Evolutionary conservation across 441 rosid species (phyloP), one percentile per base, ranked within the genome.

Genomic region (Metrosideros polymorpha): DNA sequence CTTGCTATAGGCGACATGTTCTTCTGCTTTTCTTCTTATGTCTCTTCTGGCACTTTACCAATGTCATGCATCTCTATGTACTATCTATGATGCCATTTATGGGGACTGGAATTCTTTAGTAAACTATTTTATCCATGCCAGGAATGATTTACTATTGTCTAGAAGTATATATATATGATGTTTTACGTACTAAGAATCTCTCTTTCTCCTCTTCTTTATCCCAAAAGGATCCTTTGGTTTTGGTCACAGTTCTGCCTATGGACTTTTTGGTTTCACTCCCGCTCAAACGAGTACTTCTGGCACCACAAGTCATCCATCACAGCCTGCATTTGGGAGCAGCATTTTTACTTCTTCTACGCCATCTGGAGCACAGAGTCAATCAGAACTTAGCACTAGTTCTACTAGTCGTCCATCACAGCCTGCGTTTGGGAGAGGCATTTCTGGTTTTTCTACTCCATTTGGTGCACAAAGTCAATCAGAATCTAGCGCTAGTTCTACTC

Each of bases 371-470:
- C 84, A 91, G 52, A 87, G 88, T 83, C 93, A 88, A 75, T 83
- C 92, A 86, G 88, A 92, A 35, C 92, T 94, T 82, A 93, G 95
- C 30, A 89, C 92, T 49, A 49, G 51, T 49, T 49, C 51, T 49
- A 89, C 97, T 83, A 86, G 90, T 88, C 99, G 91, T 86, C 98
- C 93, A 89, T 91, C 98, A 85, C 98, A 96, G 89, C 93, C 97
- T 87, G 95, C 94, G 47, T 97, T 96, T 91, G 95, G 97, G 32
- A 90, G 89, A 90, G 87, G 89, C 87, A 77, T 92, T 82, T 96
- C 96, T 91, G 96, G 96, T 87, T 90, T 96, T 83, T 89, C 95
- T 29, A 53, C 95, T 50, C 94, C 97, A 83, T 96, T 94, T 90
- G 95, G 94, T 77, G 89, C 92, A 63, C 87, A 93, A 56, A 86